Base-by-base conservation (phyloP, 306 rosid genomes). In the Prunus kanzakura region DNA sequence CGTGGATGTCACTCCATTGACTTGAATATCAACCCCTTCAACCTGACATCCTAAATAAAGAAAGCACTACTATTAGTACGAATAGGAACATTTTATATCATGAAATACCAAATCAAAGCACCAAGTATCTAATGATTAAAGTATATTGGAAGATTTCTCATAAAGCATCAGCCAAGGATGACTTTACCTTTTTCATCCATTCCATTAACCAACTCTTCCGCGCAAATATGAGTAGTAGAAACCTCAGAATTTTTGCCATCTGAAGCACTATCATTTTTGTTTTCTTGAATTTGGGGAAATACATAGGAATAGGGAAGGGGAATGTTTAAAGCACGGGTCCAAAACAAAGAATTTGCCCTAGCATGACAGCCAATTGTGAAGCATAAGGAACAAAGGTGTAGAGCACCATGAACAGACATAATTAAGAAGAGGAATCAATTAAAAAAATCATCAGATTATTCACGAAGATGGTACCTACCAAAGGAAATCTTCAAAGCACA, bases 331-430 rank as follows among this genome's bases (percentile, higher is more conserved):
- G 97, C 97, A 54, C 92, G 91, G 79, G 91, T 87, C 99, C 99
- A 95, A 81, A 90, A 95, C 50, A 95, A 85, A 80, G 97, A 95
- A 87, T 92, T 95, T 25, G 92, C 99, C 97, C 99, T 92, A 76
- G 84, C 71, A 84, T 50, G 72, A 80, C 77, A 65, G 83, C 69
- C 69, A 79, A 51, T 75, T 72, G 69, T 76, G 74, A 60, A 52
- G 51, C 57, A 76, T 79, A 51, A 87, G 78, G 74, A 79, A 78
- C 76, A 69, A 81, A 80, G 63, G 80, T 58, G 62, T 47, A 70
- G 70, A 57, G 56, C 32, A 66, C 73, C 61, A 35, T 8, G 23
- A 72, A 66, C 51, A 43, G 49, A 65, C 41, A 54, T 63, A 67
- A 32, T 27, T 54, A 71, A 8, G 74, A 68, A 80, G 67, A 29